Base-by-base conservation (phyloP, 768 basidiomycete species). In the Artomyces pyxidatus region DNA sequence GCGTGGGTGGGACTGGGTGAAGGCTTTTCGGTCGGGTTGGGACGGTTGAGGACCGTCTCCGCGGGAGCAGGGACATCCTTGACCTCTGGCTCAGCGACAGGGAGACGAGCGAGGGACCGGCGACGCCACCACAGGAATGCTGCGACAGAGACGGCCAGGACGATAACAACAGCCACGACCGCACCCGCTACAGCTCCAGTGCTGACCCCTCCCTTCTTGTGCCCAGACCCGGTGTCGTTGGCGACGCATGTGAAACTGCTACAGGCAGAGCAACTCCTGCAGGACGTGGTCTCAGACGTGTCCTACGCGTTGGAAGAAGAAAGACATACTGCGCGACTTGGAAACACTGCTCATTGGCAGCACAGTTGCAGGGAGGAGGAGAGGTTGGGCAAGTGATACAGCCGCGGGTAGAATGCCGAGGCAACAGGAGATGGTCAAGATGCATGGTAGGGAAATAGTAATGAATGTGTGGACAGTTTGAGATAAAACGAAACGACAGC, bases 11-110 rank as follows among this genome's bases (percentile, higher is more conserved):
- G 5, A 65, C 60, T 26, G 56, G 4, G 29, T 30, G 58, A 6
- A 60, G 72, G 63, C 61, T 86, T 87, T 68, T 86, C 85, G 45
- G 68, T 81, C 26, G 88, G 88, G 64, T 90, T 85, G n/a, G 87
- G 85, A 37, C 88, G 73, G 62, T 81, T 85, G 51, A 90, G 81
- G 28, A 90, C 88, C 9, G 80, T 78, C 57, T 77, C 83, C 17
- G 88, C 87, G 19, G 83, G 68, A 2, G 85, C 88, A 30, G 86
- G 87, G 17, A 78, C 65, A 58, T 90, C 87, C 48, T 62, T 63
- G 32, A 40, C 45, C 21, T 55, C 58, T 3, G 47, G 22, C 44
- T 75, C 75, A 48, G 68, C 58, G 50, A 79, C 77, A 27, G 56
- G 69, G 52, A 70, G 71, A 14, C 37, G 44, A 27, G 73, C 62